Evolutionary conservation across 306 rosid genomes (phyloP).

Genomic region (Cyamopsis tetragonoloba): DNA sequence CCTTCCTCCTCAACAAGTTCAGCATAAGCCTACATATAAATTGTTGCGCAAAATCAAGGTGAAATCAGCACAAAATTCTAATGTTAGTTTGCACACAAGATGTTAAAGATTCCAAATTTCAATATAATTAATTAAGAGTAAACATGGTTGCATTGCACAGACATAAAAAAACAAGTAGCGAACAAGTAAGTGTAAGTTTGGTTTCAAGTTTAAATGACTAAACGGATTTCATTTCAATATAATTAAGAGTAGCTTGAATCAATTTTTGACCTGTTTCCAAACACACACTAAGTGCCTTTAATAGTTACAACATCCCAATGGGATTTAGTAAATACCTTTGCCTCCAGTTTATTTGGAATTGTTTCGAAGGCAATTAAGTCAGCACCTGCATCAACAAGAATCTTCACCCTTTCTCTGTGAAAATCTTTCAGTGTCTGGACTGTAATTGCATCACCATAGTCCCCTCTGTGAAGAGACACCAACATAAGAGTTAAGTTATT

Average conservation of each 20-base stretch:
- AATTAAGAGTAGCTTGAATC: too few species aligned
- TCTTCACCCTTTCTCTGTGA: constrained; percentile 75
- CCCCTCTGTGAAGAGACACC: constrained; percentile 47
- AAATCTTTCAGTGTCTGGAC: constrained; percentile 62
- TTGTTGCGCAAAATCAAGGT: constrained; percentile 14
- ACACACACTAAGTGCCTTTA: background rate
- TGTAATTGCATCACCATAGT: constrained; percentile 65
- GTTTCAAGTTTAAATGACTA: too few species aligned
- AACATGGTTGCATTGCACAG: too few species aligned
- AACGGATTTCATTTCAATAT: too few species aligned
- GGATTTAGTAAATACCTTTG: constrained; percentile 46
- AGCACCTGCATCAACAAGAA: constrained; percentile 73
- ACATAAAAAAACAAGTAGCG: background rate
- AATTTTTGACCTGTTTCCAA: too few species aligned
- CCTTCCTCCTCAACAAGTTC: constrained; percentile 76
- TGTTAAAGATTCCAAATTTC: background rate
- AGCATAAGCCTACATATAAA: constrained; percentile 63
- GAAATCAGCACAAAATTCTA: background rate
- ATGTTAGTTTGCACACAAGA: background rate
- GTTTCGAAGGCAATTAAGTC: constrained; percentile 90
- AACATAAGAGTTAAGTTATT: background rate
- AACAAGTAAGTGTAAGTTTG: too few species aligned
- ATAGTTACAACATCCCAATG: background rate
- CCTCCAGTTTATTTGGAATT: constrained; percentile 76
- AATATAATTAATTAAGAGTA: too few species aligned